These are phyloP conservation scores for Beta macrorhiza DNA, from an alignment of 179 eudicot species.

Conservation along the genomic window DNA sequence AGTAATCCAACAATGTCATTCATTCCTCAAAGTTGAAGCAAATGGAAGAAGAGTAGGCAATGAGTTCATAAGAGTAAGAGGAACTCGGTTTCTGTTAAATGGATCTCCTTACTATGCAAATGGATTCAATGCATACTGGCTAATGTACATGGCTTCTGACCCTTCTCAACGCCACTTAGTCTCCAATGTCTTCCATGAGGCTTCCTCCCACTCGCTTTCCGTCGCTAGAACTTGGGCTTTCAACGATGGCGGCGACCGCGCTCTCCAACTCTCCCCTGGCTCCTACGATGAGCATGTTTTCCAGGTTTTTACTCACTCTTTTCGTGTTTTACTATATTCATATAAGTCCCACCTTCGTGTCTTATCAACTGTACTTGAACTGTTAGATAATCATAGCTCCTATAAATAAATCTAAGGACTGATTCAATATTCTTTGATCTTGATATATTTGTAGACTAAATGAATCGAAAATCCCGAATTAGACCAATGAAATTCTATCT, in stretches of 20 bases:
- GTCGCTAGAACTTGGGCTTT: slow-evolving; percentile 95
- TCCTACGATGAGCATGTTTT: slow-evolving; percentile 71
- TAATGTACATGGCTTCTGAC: slow-evolving; percentile 75
- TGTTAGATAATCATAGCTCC: too few relatives aligned
- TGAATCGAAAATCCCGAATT: too few relatives aligned
- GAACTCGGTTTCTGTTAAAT: slow-evolving; percentile 64
- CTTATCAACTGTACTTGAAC: too few relatives aligned
- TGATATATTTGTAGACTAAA: too few relatives aligned
- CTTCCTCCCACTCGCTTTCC: slow-evolving; percentile 64
- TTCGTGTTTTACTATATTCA: too few relatives aligned
- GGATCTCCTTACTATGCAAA: slow-evolving; percentile 79
- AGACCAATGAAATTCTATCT: too few relatives aligned
- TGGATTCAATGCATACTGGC: slow-evolving; percentile 97
- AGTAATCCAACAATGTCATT: slow-evolving; percentile 28
- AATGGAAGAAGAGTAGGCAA: slow-evolving; percentile 19
- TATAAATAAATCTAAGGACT: too few relatives aligned
- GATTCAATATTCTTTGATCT: too few relatives aligned
- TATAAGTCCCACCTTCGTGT: too few relatives aligned
- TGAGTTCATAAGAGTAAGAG: slow-evolving; percentile 60
- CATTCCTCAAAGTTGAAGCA: slow-evolving; percentile 20
- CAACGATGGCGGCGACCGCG: slow-evolving; percentile 68
- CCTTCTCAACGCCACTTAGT: slow-evolving; percentile 69
- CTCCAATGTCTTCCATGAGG: slow-evolving; percentile 63
- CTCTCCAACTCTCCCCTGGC: slow-evolving; percentile 78
- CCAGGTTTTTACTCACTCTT: slow-evolving; percentile 39